Conservation (phyloP, 768 basidiomycete genomes). For the Psilocybe subaeruginosa region DNA sequence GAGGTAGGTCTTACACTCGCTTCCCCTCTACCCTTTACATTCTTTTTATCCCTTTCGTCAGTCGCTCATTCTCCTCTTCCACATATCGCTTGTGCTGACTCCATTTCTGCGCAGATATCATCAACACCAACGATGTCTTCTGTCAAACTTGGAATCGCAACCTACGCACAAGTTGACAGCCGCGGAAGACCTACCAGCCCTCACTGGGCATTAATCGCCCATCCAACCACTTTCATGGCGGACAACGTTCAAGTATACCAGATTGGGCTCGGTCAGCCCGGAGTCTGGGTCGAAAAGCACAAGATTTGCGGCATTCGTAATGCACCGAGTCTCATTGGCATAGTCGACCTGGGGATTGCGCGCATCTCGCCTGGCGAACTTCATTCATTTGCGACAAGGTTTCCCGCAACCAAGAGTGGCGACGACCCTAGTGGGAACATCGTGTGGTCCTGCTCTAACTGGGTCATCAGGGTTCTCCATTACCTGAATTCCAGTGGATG, state of each 20-base stretch:
- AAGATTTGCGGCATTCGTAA: not conserved
- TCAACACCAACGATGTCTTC: not conserved
- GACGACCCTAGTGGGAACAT: conserved; percentile 8
- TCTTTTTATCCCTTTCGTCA: no score
- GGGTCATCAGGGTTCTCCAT: conserved; percentile 11
- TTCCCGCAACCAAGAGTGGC: not conserved
- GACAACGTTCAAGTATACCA: conserved; percentile 1
- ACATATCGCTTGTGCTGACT: no score
- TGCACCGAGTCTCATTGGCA: not conserved
- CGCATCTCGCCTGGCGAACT: not conserved
- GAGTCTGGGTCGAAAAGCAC: no score
- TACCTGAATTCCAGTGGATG: not conserved
- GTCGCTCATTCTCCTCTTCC: no score
- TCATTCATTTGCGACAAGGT: not conserved
- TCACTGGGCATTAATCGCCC: conserved; percentile 15
- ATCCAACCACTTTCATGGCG: not conserved
- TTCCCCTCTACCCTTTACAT: not conserved
- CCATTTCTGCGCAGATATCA: no score
- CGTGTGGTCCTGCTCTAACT: conserved; percentile 4
- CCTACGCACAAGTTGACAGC: conserved; percentile 1
- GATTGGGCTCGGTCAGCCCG: not conserved
- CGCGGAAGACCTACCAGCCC: not conserved
- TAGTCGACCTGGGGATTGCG: conserved; percentile 3
- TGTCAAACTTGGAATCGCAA: conserved; percentile 9
- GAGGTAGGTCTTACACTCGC: not conserved